phyloP scores from a whole-genome alignment of 2,329 filamentous ascomycete genomes.

The Trichophyton equinum region DNA sequence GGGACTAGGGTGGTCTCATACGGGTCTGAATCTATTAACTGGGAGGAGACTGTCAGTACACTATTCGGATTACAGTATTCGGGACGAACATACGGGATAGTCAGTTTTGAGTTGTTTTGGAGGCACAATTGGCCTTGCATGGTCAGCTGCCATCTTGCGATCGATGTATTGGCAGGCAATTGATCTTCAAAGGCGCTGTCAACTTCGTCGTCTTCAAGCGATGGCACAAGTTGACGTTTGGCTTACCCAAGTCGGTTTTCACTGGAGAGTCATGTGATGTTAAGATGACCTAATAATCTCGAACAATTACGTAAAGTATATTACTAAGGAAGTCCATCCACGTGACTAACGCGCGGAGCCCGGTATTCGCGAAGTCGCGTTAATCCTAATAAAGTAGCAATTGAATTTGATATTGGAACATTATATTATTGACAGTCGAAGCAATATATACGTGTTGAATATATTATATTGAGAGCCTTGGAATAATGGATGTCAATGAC shows the following conservation, averaged over 20 bases:
- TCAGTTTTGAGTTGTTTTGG: conserved; percentile 70
- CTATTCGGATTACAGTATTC: neutral
- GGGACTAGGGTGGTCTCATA: conserved; percentile 40
- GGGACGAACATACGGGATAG: conserved; percentile 59
- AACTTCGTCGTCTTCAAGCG: neutral
- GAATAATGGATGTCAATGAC: neutral
- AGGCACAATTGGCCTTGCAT: conserved; percentile 44
- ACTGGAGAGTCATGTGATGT: neutral
- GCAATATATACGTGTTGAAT: no score
- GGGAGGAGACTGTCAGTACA: conserved; percentile 15
- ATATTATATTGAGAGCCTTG: neutral
- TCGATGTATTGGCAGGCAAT: conserved; percentile 4
- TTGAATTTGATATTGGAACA: no score
- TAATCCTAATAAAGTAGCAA: no score
- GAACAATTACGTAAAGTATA: neutral
- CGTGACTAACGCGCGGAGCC: neutral
- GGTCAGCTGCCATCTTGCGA: conserved; percentile 26
- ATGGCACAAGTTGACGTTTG: neutral
- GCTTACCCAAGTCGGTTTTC: neutral
- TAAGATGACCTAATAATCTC: neutral
- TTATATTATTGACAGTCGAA: no score
- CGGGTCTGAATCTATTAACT: conserved; percentile 99
- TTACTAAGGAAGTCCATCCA: neutral
- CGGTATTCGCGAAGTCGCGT: neutral
- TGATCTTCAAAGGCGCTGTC: neutral